Conservation (phyloP, 2,329 filamentous ascomycete genomes). For the Fulvia fulva region DNA sequence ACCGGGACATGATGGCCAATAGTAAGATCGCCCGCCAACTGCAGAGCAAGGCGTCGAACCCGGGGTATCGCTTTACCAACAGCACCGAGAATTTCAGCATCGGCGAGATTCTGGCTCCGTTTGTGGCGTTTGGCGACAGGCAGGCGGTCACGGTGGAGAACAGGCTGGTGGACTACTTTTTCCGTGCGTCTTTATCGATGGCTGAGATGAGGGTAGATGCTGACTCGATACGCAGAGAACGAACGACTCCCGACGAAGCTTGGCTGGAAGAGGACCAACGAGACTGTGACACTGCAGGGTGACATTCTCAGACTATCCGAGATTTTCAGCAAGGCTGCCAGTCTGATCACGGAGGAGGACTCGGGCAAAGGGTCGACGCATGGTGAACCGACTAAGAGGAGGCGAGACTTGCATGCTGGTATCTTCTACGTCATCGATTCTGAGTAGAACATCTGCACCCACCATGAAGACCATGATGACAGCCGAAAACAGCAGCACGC, state of each 20-base stretch:
- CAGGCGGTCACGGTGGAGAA: slow-evolving; percentile 38
- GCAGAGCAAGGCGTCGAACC: slow-evolving; percentile 46
- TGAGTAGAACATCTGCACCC: too few species aligned
- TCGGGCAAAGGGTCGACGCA: background rate
- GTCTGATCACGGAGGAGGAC: background rate
- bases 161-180: slow-evolving; percentile 44
- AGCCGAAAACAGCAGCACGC: too few species aligned
- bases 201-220: background rate
- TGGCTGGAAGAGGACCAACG: slow-evolving; percentile 36
- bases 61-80: slow-evolving; percentile 46
- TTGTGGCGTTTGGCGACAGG: slow-evolving; percentile 50
- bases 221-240: slow-evolving; percentile 34
- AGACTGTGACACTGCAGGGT: slow-evolving; percentile 14
- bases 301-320: slow-evolving; percentile 13
- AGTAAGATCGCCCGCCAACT: slow-evolving; percentile 45
- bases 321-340: slow-evolving; percentile 9
- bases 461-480: too few species aligned
- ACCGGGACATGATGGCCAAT: slow-evolving; percentile 43
- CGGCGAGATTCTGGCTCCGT: slow-evolving; percentile 49
- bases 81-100: slow-evolving; percentile 41
- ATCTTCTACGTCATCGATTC: too few species aligned
- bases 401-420: background rate
- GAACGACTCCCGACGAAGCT: slow-evolving; percentile 41
- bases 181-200: slow-evolving; percentile 34
- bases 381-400: background rate